These are phyloP conservation scores for Solanum chilense DNA, from an alignment of 257 asterid genomes.

Conservation along the genomic window DNA sequence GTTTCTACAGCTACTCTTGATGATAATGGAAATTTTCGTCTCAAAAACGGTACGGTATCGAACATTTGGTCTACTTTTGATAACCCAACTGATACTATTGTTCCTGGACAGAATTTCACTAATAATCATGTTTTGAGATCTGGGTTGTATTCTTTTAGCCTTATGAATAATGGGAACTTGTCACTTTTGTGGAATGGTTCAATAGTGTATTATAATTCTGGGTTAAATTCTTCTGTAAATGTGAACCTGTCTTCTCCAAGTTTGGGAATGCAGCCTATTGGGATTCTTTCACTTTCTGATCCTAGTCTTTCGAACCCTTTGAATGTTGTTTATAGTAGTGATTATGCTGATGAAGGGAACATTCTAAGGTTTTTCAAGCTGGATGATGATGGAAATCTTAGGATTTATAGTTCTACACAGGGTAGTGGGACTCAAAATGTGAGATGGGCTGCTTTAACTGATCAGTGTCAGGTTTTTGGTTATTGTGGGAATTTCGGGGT, in stretches of 20 bases:
- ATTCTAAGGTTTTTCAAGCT: slow-evolving; percentile 48
- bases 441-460: slow-evolving; percentile 76
- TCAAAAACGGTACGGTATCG: slow-evolving; percentile 39
- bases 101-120: slow-evolving; percentile 45
- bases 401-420: slow-evolving; percentile 45
- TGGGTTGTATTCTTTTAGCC: slow-evolving; percentile 42
- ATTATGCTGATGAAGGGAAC: slow-evolving; percentile 43
- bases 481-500: slow-evolving; percentile 77
- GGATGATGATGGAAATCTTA: slow-evolving; percentile 69
- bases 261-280: slow-evolving; percentile 35
- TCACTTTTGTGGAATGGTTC: slow-evolving; percentile 52
- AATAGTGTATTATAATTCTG: slow-evolving; percentile 50
- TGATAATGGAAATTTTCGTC: slow-evolving; percentile 47
- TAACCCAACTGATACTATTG: slow-evolving; percentile 59
- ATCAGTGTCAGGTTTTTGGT: slow-evolving; percentile 75
- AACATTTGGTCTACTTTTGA: slow-evolving; percentile 63
- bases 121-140: slow-evolving; percentile 22
- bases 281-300: slow-evolving; percentile 45
- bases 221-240: slow-evolving; percentile 41
- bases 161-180: slow-evolving; percentile 38
- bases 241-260: slow-evolving; percentile 30
- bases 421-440: slow-evolving; percentile 31
- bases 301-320: slow-evolving; percentile 21
- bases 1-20: slow-evolving; percentile 45
- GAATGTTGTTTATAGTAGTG: slow-evolving; percentile 52